Evolutionary conservation across 805 yeast species (phyloP).

Genomic region (Candida succiphila): DNA sequence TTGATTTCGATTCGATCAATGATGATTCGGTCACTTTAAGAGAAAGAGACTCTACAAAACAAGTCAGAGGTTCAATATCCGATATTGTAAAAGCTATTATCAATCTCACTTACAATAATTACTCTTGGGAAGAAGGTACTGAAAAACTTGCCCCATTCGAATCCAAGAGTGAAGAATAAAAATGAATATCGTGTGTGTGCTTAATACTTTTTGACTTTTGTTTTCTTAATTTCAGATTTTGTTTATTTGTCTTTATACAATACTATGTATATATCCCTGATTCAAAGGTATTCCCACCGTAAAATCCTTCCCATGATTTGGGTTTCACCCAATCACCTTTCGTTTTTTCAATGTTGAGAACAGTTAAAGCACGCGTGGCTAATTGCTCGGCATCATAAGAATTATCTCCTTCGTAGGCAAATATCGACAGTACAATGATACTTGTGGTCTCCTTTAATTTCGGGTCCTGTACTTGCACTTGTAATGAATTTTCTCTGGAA

Average conservation of each 20-base stretch:
- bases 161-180: too few relatives aligned
- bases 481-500: constrained; percentile 4
- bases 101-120: constrained; percentile 64
- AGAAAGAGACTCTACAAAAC: constrained; percentile 95
- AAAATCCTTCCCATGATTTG: constrained; percentile 74
- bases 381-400: constrained; percentile 53
- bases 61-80: constrained; percentile 83
- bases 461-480: constrained; percentile 1
- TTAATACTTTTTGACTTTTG: too few relatives aligned
- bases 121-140: constrained; percentile 83
- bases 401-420: constrained; percentile 89
- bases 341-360: constrained; percentile 6
- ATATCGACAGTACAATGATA: constrained; percentile 22
- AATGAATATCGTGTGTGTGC: too few relatives aligned
- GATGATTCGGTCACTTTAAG: constrained; percentile 88
- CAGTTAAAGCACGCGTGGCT: constrained; percentile 27
- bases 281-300: constrained; percentile 62
- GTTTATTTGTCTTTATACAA: too few relatives aligned
- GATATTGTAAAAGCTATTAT: constrained; percentile 65
- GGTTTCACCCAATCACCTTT: constrained; percentile 39
- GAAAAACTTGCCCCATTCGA: too few relatives aligned
- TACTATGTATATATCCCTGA: too few relatives aligned
- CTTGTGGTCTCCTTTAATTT: background rate
- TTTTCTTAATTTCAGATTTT: too few relatives aligned
- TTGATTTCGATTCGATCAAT: constrained; percentile 86